Percentiles rank a stretch among this genome's conserved stretches.
These are phyloP conservation scores for Camellia sinensis DNA, from an alignment of 148 eudicot species.

Conservation along the genomic window DNA sequence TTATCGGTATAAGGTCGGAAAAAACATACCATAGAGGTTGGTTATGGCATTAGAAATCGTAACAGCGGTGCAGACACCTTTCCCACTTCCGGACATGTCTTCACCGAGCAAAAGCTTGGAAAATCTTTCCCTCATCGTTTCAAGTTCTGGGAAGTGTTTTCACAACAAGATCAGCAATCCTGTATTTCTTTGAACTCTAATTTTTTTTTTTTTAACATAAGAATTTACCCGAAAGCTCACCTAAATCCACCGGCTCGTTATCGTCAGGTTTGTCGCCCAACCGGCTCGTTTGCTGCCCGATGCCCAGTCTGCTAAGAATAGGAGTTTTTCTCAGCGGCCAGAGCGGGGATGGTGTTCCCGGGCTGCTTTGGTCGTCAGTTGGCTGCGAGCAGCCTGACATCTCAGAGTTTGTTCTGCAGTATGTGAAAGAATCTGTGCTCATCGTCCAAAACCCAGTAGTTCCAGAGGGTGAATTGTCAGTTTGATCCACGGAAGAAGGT, in stretches of 20 bases:
- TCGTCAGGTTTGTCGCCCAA: slow-evolving; percentile 38
- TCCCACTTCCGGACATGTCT: slow-evolving; percentile 98
- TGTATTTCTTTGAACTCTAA: neutral
- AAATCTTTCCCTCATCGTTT: slow-evolving; percentile 90
- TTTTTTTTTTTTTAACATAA: neutral
- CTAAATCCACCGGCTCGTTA: slow-evolving; percentile 49
- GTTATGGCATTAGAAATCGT: slow-evolving; percentile 91
- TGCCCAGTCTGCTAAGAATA: slow-evolving; percentile 58
- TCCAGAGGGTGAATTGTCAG: slow-evolving; percentile 42
- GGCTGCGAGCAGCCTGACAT: slow-evolving; percentile 58
- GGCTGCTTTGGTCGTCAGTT: slow-evolving; percentile 37
- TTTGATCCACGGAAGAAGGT: slow-evolving; percentile 40
- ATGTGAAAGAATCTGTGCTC: slow-evolving; percentile 49
- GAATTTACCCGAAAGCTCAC: slow-evolving; percentile 22
- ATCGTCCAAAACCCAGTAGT: slow-evolving; percentile 34
- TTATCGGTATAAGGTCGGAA: too few relatives aligned
- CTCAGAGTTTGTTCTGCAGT: slow-evolving; percentile 64
- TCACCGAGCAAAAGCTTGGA: slow-evolving; percentile 91
- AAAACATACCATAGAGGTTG: slow-evolving; percentile 77
- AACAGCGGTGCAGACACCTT: slow-evolving; percentile 85
- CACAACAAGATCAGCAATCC: neutral
- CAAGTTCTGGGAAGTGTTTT: slow-evolving; percentile 45
- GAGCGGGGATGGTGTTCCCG: slow-evolving; percentile 58
- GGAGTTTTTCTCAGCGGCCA: slow-evolving; percentile 64
- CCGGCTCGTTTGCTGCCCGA: slow-evolving; percentile 43